Base-by-base conservation (phyloP, 2,329 filamentous ascomycete species). In the Beauveria sp. region DNA sequence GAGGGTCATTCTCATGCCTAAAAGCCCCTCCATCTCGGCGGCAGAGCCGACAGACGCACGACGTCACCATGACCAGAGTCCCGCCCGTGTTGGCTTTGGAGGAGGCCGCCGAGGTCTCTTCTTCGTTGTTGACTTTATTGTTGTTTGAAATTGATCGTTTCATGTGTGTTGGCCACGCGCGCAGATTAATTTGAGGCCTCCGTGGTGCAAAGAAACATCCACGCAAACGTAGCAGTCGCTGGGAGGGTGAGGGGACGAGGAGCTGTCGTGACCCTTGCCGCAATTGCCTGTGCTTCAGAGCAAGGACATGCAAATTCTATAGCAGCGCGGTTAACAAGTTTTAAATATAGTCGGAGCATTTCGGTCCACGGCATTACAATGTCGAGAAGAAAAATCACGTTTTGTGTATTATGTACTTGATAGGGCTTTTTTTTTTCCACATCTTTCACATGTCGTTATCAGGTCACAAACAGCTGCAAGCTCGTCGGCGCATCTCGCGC, bases 71-170 rank as follows among this genome's bases (percentile, higher is more conserved):
- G 24, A 18, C 16, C 24, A 38, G 8, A 49, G 55, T 20, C 14
- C 22, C 10, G n/a, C 48, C 34, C 40, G 38, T 46, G 49, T 52
- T 51, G 46, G 31, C 31, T 14, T 49, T 9, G 9, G 24, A 3
- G 46, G 57, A 60, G 57, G 57, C 57, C 57, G 57, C 57, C 56
- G 31, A 52, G 40, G 34, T 22, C 8, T 26, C 24, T 16, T n/a
- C 6, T 14, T 24, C 24, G n/a, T 26, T 20, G 7, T 18, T 61
- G 46, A 20, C 26, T 52, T 54, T 55, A 10, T 38, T 20, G 24
- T 4, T 3, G 18, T 43, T 55, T 38, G 34, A 12, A 16, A 3
- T 16, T 5, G 12, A 38, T 54, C 24, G 42, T 46, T 53, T 38
- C 43, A 48, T 49, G 14, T 31, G 9, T 31, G 3, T 12, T 42